Conservation (phyloP, 331 rosid genomes). For the Quercus lobata region DNA sequence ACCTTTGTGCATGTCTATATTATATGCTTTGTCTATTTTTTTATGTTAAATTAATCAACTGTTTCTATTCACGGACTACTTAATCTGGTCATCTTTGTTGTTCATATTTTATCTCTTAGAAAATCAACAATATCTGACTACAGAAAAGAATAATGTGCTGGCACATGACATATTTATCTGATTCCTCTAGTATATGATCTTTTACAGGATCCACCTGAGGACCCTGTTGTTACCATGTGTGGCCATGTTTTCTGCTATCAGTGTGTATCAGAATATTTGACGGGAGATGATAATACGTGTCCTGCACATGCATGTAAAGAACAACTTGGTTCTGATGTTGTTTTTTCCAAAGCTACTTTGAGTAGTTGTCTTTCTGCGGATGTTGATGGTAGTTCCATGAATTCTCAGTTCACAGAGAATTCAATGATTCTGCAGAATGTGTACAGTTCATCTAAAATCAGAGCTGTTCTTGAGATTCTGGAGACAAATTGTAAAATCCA, state of each 20-base stretch:
- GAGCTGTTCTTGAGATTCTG: constrained; percentile 78
- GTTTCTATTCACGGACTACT: neutral
- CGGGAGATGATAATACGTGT: constrained; percentile 75
- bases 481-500: constrained; percentile 40
- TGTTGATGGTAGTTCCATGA: constrained; percentile 39
- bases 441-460: constrained; percentile 83
- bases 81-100: neutral
- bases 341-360: constrained; percentile 79
- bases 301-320: constrained; percentile 73
- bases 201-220: constrained; percentile 87
- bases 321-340: constrained; percentile 58
- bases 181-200: constrained; percentile 24
- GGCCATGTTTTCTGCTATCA: constrained; percentile 95
- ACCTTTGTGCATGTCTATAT: neutral
- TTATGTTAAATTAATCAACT: neutral
- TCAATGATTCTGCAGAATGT: constrained; percentile 51
- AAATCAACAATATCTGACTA: constrained; percentile 8
- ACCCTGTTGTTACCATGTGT: constrained; percentile 84
- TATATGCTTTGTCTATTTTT: neutral
- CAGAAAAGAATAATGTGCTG: constrained; percentile 5
- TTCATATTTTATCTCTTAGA: constrained; percentile 13
- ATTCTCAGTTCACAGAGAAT: constrained; percentile 42
- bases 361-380: constrained; percentile 68
- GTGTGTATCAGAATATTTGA: constrained; percentile 79
- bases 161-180: constrained; percentile 19